phyloP scores from a whole-genome alignment of 768 basidiomycete genomes.

The Lactarius evosmus region DNA sequence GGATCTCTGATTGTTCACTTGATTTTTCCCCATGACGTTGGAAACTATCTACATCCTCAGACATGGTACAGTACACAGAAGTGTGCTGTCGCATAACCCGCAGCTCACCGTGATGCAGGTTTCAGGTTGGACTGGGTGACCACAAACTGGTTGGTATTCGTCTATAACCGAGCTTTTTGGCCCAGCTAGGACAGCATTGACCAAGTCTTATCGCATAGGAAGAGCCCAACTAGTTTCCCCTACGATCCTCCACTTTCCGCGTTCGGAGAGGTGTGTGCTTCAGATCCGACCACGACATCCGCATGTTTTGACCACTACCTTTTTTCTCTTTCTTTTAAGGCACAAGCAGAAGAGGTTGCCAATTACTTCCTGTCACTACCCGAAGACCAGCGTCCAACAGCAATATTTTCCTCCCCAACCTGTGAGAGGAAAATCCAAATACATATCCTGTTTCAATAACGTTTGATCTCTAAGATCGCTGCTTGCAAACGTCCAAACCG shows the following conservation, averaged over 20 bases:
- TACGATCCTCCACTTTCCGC: conserved; percentile 73
- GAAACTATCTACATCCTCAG: conserved; percentile 66
- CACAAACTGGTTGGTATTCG: conserved; percentile 51
- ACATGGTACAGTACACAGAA: conserved; percentile 47
- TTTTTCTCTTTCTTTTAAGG: conserved; percentile 38
- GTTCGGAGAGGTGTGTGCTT: conserved; percentile 58
- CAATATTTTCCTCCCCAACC: conserved; percentile 81
- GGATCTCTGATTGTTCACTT: neutral
- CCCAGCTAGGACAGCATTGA: neutral
- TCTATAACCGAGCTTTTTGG: neutral
- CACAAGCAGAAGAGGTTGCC: conserved; percentile 72
- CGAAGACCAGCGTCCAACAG: conserved; percentile 63
- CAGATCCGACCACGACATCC: neutral
- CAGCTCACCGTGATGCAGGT: conserved; percentile 42
- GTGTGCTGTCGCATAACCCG: neutral
- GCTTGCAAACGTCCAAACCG: conserved; percentile 75
- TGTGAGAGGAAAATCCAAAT: conserved; percentile 44
- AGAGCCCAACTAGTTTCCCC: conserved; percentile 60
- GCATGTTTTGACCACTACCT: neutral
- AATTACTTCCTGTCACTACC: conserved; percentile 62
- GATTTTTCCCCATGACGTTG: conserved; percentile 38
- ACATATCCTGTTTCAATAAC: neutral
- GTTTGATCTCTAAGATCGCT: conserved; percentile 58
- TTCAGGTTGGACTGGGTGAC: conserved; percentile 74
- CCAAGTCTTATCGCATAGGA: conserved; percentile 41